A percentile compares a stretch with the other conserved stretches of the same genome.
Evolutionary conservation across 495 filamentous ascomycete genomes (phyloP).

Genomic region (Chlorociboria aeruginascens): DNA sequence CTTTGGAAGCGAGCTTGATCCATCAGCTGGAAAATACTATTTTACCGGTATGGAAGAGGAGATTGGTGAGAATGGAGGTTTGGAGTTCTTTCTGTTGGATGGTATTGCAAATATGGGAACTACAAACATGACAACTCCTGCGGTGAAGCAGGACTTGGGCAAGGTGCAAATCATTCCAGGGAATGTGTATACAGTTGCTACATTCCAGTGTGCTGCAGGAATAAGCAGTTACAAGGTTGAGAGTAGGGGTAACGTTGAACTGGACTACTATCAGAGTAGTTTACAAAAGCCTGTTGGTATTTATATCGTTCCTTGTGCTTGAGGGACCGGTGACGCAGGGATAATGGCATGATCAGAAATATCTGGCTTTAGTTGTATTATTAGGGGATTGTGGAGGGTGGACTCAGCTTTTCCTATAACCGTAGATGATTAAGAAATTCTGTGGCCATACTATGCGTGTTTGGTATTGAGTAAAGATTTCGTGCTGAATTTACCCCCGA

Average conservation of each 20-base stretch:
- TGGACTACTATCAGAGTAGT: conserved; percentile 56
- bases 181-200: conserved; percentile 41
- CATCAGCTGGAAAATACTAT: conserved; percentile 24
- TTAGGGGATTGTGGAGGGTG: no score
- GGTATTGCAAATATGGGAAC: conserved; percentile 29
- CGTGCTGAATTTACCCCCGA: no score
- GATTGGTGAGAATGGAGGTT: conserved; percentile 25
- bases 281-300: conserved; percentile 51
- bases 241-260: conserved; percentile 30
- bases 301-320: conserved; percentile 36
- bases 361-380: not conserved
- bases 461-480: no score
- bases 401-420: no score
- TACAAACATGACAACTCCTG: conserved; percentile 37
- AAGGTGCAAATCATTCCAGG: conserved; percentile 38
- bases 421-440: no score
- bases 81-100: conserved; percentile 39
- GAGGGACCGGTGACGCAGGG: not conserved
- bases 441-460: no score
- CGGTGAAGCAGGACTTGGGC: conserved; percentile 32
- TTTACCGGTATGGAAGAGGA: conserved; percentile 35
- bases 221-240: conserved; percentile 38
- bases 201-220: conserved; percentile 44
- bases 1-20: conserved; percentile 22
- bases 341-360: not conserved